Evolutionary conservation across 225 moss, liverwort and hornwort genomes (phyloP), one percentile per base, ranked within the genome.

Genomic region (Ulota crispa): DNA sequence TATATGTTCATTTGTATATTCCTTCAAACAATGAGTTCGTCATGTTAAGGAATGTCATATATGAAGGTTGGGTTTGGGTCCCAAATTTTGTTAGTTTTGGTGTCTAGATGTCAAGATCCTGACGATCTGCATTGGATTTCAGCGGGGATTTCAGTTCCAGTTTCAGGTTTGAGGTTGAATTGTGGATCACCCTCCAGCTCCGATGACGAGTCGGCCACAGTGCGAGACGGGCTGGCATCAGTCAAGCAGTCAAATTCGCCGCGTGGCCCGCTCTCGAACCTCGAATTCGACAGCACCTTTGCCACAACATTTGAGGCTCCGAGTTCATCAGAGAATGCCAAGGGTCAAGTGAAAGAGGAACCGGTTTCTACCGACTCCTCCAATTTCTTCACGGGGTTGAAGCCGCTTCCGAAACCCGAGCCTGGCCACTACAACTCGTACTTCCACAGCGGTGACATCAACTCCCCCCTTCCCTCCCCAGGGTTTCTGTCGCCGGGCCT

Each of bases 141-240:
- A 4, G 36, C 21, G 50, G 27, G 82, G 15, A 50, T 15, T 52
- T 76, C 28, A 4, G 36, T 27, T 61, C 37, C 50, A 67, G 78
- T 27, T 61, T 52, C 60, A 73, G 81, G 14, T 15, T 43, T 53
- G 15, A 70, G 36, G 13, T 28, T 57, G 9, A 71, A 78, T 23
- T 88, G 88, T 50, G 82, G 80, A 15, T 91, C 86, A 7, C 88
- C 88, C 1, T 81, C 90, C 0, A 88, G 88, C 45, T 91, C 90
- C 14, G 86, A 88, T 30, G 84, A 72, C 7, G 72, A 88, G 8
- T 67, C 83, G 3, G 62, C 20, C 9, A 10, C 37, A 19, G 76
- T 69, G 8, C 76, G 20, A 3, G 76, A 76, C 21, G 82, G 82
- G 1, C 57, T 78, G 0, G 60, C 81, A 19, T 47, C 77, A 0